Evolutionary conservation across 2,329 filamentous ascomycete genomes (phyloP).

Genomic region (Pseudocercospora fuligena): DNA sequence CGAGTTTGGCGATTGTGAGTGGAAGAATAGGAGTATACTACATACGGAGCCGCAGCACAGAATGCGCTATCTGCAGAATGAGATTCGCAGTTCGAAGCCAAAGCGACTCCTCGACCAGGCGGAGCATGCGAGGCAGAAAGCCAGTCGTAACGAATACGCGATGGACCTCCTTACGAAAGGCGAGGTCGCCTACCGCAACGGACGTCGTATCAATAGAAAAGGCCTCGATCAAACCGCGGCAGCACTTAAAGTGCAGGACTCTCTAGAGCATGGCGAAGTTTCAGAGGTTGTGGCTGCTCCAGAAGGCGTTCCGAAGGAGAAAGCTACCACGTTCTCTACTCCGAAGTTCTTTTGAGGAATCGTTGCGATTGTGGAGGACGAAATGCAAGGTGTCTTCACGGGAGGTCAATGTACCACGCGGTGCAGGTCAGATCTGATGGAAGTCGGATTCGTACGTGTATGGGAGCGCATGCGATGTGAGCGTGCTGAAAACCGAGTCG

Average conservation of each 20-base stretch:
- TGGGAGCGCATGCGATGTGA: too few species aligned
- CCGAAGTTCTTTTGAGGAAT: background rate
- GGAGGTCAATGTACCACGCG: background rate
- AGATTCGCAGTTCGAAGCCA: background rate
- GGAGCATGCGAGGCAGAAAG: background rate
- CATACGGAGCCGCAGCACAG: background rate
- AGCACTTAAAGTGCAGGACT: background rate
- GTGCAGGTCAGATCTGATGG: background rate
- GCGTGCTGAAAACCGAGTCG: background rate
- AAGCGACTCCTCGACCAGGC: background rate
- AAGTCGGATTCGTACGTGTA: too few species aligned
- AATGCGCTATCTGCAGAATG: background rate
- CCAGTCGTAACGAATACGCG: background rate
- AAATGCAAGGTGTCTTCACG: background rate
- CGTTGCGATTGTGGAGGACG: background rate
- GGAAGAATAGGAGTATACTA: constrained; percentile 7
- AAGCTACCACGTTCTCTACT: background rate
- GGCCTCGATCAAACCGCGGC: background rate
- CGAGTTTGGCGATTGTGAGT: background rate
- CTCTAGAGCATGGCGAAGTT: background rate
- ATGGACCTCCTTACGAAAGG: background rate
- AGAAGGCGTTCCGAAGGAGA: background rate
- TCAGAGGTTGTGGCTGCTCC: background rate
- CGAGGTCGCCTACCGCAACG: background rate
- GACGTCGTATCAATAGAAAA: background rate